Evolutionary conservation across 2,329 filamentous ascomycete species (phyloP), one percentile per base, ranked within the genome.

Genomic region (Cercospora zeae-maydis): DNA sequence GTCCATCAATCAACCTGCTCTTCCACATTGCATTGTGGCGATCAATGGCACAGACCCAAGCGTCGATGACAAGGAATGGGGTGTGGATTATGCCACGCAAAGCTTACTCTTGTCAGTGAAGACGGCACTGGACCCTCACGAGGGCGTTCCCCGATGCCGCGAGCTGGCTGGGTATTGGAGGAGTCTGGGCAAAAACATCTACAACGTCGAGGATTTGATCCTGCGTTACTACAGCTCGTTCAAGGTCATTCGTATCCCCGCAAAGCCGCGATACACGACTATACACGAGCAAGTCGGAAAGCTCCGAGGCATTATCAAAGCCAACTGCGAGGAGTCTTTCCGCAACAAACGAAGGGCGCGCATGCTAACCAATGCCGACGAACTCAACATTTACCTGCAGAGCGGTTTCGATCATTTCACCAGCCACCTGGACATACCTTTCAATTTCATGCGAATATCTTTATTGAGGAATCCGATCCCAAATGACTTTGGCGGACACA

Each of bases 21-120:
- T 85, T 2, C 83, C 83, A 2, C 81, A 84, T 67, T 82, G 80
- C 5, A 78, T 86, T 58, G 81, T 86, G 45, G 81, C 80, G 0
- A 73, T 85, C 36, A 75, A 75, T 37, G 73, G 71, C 5, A 72
- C 70, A 3, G 73, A 74, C 61, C 73, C 72, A 9, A 66, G 63
- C 3, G 72, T 75, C 1, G 70, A 75, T 36, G 72, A 73, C n/a
- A 67, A 67, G 24, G 71, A 75, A 61, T 75, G 73, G 73, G 72
- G 74, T 51, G 70, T 72, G 58, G 68, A 71, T 37, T 74, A 71
- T 59, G 73, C 73, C 1, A 75, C 73, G 0, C 72, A 74, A 59
- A 74, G 70, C 54, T 61, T 75, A 7, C 66, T 75, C 0, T 70
- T 72, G 2, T 73, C 73, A 4, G 72, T 75, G 4, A 69, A 70